phyloP scores from a whole-genome alignment of 495 filamentous ascomycete genomes.

The Xylaria castorea region DNA sequence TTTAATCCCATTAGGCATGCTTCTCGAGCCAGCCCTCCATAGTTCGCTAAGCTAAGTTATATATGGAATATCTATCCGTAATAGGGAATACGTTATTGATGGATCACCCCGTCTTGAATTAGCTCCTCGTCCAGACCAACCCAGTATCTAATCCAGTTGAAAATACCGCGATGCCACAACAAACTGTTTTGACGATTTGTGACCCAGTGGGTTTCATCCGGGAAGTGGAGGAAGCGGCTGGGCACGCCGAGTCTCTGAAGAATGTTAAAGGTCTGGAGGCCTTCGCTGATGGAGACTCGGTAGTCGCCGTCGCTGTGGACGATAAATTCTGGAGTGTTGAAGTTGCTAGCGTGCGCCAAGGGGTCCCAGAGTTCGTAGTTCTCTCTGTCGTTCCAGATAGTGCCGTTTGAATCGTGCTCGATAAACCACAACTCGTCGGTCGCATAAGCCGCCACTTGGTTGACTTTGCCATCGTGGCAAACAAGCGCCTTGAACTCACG shows the following conservation, averaged over 20 bases:
- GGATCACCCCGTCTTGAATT: constrained; percentile 21
- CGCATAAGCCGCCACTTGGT: constrained; percentile 14
- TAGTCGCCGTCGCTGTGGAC: constrained; percentile 72
- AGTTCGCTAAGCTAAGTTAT: background rate
- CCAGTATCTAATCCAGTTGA: constrained; percentile 64
- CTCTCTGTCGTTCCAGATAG: constrained; percentile 25
- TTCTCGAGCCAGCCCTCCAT: background rate
- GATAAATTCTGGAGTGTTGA: constrained; percentile 49
- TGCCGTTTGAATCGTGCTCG: constrained; percentile 27
- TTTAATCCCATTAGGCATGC: background rate
- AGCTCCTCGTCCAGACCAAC: constrained; percentile 21
- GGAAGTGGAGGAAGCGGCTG: constrained; percentile 63
- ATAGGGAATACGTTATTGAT: constrained; percentile 4
- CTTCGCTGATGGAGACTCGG: constrained; percentile 71
- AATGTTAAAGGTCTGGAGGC: constrained; percentile 76
- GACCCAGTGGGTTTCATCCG: constrained; percentile 67
- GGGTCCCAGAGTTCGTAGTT: constrained; percentile 32
- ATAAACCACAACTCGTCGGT: constrained; percentile 21
- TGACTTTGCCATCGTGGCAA: constrained; percentile 33
- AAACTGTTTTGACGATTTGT: constrained; percentile 73
- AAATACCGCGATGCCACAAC: constrained; percentile 71
- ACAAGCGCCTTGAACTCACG: constrained; percentile 36
- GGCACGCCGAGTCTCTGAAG: constrained; percentile 67
- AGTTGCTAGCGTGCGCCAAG: constrained; percentile 55
- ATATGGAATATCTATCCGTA: background rate